phyloP scores from a whole-genome alignment of 768 basidiomycete genomes.

The Tephrocybe sp. region DNA sequence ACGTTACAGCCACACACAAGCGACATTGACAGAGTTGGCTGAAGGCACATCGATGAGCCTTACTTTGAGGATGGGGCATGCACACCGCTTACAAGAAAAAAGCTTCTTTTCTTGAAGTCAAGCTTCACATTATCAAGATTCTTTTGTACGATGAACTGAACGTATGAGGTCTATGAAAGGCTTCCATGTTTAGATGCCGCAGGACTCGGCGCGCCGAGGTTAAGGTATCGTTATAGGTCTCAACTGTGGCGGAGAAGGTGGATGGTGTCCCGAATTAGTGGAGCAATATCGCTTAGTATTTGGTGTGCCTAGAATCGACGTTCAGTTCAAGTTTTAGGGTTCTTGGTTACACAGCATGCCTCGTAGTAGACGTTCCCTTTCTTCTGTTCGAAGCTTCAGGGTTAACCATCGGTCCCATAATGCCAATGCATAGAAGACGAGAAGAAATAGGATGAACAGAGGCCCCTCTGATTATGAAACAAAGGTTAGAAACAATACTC shows the following conservation, averaged over 20 bases:
- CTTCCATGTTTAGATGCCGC: no score
- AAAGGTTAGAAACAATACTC: background rate
- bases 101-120: no score
- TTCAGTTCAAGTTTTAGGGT: background rate
- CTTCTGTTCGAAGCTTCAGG: conserved; percentile 25
- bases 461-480: conserved; percentile 19
- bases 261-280: background rate
- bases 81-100: no score
- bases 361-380: conserved; percentile 15
- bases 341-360: background rate
- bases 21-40: no score
- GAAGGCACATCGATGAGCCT: no score
- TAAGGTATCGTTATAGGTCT: background rate
- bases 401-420: conserved; percentile 38
- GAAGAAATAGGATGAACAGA: conserved; percentile 26
- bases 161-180: no score
- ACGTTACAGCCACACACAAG: no score
- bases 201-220: no score
- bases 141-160: no score
- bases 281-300: background rate
- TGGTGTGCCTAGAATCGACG: background rate
- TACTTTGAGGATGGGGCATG: no score
- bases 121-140: no score
- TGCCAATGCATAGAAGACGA: conserved; percentile 34
- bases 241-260: background rate